These are phyloP conservation scores for Asterophora lycoperdoides DNA, from an alignment of 768 basidiomycete genomes.

Conservation along the genomic window DNA sequence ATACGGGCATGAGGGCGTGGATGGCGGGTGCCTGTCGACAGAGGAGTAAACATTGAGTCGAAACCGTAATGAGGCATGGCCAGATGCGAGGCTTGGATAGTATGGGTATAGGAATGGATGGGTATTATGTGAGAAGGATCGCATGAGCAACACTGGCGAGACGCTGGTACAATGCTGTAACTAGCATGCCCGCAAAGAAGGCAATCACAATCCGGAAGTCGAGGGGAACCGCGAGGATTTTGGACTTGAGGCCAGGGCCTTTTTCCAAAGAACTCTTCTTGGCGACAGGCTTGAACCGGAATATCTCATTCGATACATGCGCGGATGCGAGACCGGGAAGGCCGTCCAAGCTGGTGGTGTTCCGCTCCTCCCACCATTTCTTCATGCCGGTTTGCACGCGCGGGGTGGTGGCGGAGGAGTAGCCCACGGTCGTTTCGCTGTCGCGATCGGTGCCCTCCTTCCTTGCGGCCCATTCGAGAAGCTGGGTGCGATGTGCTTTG, in stretches of 20 bases:
- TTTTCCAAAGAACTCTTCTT: conserved; percentile 8
- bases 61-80: not conserved
- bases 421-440: conserved; percentile 19
- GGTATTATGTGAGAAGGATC: conserved; percentile 11
- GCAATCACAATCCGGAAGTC: conserved; percentile 13
- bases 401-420: conserved; percentile 17
- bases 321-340: conserved; percentile 44
- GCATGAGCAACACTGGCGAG: conserved; percentile 7
- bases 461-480: conserved; percentile 46
- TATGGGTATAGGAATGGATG: not conserved
- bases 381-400: conserved; percentile 41
- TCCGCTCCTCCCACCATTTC: conserved; percentile 54
- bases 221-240: not conserved
- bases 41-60: not conserved
- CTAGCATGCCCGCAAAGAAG: conserved; percentile 15
- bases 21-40: not conserved
- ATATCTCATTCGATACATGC: conserved; percentile 18
- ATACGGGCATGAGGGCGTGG: too few relatives aligned
- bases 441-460: conserved; percentile 41
- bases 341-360: conserved; percentile 54
- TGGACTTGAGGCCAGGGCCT: conserved; percentile 1
- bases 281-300: conserved; percentile 12
- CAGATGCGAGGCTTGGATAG: too few relatives aligned
- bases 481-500: conserved; percentile 50
- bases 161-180: conserved; percentile 13